Evolutionary conservation across 176 grass and related monocot genomes (phyloP).

Genomic region (Oryza punctata): DNA sequence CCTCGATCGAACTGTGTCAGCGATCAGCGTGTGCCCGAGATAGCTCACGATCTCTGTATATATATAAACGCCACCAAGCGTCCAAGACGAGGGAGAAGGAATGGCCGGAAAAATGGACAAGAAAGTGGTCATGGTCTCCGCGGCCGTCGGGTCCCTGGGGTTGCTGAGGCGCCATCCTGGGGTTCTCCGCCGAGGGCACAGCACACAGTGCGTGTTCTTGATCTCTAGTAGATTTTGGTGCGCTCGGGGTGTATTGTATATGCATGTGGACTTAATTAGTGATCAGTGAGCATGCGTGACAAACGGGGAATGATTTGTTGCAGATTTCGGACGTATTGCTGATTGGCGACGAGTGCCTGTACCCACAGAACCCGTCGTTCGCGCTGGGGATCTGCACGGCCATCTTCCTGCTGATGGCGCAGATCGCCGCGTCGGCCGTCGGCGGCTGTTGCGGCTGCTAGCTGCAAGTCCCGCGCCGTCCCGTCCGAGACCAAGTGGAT

Average conservation of each 20-base stretch:
- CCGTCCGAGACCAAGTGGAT: constrained; percentile 22
- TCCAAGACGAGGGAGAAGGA: no score
- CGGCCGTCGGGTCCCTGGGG: constrained; percentile 27
- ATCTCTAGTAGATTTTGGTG: no score
- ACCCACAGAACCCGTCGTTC: background rate
- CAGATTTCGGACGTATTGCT: background rate
- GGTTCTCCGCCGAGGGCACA: constrained; percentile 40
- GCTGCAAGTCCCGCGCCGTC: constrained; percentile 36
- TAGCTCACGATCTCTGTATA: no score
- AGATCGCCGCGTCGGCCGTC: constrained; percentile 20
- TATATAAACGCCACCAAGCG: no score
- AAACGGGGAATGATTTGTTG: background rate
- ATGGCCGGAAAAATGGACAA: constrained; percentile 9
- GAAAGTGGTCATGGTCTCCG: constrained; percentile 4
- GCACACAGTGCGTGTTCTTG: no score
- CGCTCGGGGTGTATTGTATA: no score
- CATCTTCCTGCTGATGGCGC: constrained; percentile 33
- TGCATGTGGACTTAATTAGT: no score
- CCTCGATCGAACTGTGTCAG: no score
- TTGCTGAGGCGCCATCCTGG: constrained; percentile 41
- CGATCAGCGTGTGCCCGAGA: no score
- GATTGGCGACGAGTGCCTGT: background rate
- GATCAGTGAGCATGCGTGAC: no score
- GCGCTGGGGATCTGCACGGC: constrained; percentile 26
- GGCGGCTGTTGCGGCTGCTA: constrained; percentile 50